phyloP scores from a whole-genome alignment of 202 grass and related monocot species.

The Bolboschoenoplectus hybrid region DNA sequence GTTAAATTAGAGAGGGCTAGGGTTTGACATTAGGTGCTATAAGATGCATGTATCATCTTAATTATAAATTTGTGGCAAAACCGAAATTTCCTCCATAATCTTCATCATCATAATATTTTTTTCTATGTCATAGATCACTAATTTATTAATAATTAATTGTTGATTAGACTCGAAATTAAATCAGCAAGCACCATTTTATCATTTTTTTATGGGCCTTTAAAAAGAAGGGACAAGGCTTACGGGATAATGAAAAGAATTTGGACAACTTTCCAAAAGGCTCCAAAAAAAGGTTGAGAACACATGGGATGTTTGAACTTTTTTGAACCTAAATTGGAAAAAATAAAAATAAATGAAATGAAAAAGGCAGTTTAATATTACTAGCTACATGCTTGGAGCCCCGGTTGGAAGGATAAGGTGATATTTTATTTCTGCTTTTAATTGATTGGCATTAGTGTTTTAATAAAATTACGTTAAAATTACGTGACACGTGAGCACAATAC shows the following conservation, averaged over 20 bases:
- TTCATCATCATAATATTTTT: background rate
- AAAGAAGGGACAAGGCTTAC: background rate
- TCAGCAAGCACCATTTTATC: background rate
- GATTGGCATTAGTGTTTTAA: background rate
- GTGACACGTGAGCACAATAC: no score
- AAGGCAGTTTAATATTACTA: background rate
- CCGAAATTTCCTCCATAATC: background rate
- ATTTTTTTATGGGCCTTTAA: background rate
- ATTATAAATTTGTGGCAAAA: background rate
- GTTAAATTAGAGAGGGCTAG: no score
- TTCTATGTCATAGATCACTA: background rate
- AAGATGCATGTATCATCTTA: background rate
- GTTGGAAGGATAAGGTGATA: constrained; percentile 14
- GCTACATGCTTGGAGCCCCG: constrained; percentile 13
- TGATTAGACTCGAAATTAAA: background rate
- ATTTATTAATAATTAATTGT: background rate
- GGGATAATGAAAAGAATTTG: constrained; percentile 13
- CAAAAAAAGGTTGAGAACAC: constrained; percentile 10
- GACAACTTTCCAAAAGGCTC: constrained; percentile 29
- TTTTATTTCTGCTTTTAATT: constrained; percentile 3
- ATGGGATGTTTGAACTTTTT: constrained; percentile 28
- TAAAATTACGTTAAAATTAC: no score
- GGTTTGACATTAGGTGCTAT: no score
- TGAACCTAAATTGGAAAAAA: background rate
- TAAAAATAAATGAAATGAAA: background rate